phyloP scores from a whole-genome alignment of 768 basidiomycete genomes.

The Boletus edulis region DNA sequence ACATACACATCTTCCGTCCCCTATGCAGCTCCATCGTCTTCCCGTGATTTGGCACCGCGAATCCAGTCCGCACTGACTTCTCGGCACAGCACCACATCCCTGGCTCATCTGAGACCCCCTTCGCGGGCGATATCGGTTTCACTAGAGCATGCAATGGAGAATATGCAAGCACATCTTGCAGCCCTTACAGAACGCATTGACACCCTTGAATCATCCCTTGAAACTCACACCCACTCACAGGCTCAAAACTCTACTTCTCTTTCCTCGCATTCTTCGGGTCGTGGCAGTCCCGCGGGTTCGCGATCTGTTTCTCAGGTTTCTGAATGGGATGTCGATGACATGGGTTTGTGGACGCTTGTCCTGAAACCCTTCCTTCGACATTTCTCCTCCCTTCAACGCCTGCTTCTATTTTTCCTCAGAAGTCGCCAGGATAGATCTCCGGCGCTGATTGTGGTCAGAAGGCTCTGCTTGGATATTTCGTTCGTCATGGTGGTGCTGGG shows the following conservation, averaged over 20 bases:
- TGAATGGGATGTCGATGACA: constrained; percentile 73
- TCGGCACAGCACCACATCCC: constrained; percentile 34
- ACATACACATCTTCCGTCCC: constrained; percentile 36
- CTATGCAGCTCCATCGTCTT: constrained; percentile 37
- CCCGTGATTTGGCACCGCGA: constrained; percentile 39
- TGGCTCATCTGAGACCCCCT: constrained; percentile 38
- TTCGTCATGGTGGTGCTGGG: constrained; percentile 68
- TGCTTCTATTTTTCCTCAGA: constrained; percentile 57
- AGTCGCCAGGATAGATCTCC: constrained; percentile 60
- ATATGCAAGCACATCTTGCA: constrained; percentile 76
- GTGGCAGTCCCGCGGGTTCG: constrained; percentile 42
- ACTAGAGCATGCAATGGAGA: constrained; percentile 77
- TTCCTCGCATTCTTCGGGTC: constrained; percentile 39
- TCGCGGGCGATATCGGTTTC: constrained; percentile 33
- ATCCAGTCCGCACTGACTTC: constrained; percentile 35
- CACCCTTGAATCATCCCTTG: constrained; percentile 48
- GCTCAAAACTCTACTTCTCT: constrained; percentile 40
- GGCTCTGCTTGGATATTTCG: constrained; percentile 75
- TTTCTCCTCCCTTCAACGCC: constrained; percentile 44
- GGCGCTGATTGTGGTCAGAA: constrained; percentile 61
- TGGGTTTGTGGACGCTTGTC: constrained; percentile 81
- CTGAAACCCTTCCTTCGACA: constrained; percentile 61
- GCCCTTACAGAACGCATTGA: constrained; percentile 85
- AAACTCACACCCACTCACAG: constrained; percentile 27
- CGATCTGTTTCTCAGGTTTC: constrained; percentile 23